phyloP scores from a whole-genome alignment of 306 rosid species.

The Cicer cuneatum region DNA sequence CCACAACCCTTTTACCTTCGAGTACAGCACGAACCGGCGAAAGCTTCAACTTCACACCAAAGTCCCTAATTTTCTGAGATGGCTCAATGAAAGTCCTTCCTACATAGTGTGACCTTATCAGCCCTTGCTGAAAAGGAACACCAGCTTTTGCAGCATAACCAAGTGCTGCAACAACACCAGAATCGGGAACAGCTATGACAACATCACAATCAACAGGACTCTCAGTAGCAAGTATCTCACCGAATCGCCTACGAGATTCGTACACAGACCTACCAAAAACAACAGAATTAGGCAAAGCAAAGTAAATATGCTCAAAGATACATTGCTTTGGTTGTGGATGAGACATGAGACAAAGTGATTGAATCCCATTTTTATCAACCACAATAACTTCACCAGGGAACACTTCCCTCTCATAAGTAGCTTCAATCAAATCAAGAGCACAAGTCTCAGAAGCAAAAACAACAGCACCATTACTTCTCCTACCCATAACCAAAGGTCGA shows the following conservation, averaged over 20 bases:
- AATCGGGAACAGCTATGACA: constrained; percentile 94
- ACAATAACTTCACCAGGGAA: constrained; percentile 90
- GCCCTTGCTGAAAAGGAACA: constrained; percentile 90
- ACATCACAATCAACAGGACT: constrained; percentile 93
- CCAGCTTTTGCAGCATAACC: constrained; percentile 96
- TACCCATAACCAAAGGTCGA: constrained; percentile 92
- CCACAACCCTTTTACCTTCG: constrained; percentile 95
- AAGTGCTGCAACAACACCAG: constrained; percentile 94
- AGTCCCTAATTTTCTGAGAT: constrained; percentile 90
- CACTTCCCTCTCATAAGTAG: constrained; percentile 92
- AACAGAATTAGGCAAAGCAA: constrained; percentile 83
- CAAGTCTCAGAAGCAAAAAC: constrained; percentile 98
- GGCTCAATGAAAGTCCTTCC: constrained; percentile 99
- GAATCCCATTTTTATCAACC: constrained; percentile 78
- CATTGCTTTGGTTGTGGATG: constrained; percentile 89
- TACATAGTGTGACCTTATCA: constrained; percentile 93
- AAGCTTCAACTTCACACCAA: constrained; percentile 85
- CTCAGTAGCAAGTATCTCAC: constrained; percentile 85
- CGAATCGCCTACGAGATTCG: constrained; percentile 73
- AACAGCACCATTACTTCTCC: constrained; percentile 90
- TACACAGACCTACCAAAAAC: constrained; percentile 89
- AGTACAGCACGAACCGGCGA: constrained; percentile 83
- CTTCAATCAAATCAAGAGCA: constrained; percentile 96
- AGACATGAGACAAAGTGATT: constrained; percentile 82
- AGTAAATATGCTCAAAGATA: constrained; percentile 94